Evolutionary conservation across 176 grass and related monocot genomes (phyloP), one percentile per base, ranked within the genome.

Genomic region (Triticum dicoccoides): DNA sequence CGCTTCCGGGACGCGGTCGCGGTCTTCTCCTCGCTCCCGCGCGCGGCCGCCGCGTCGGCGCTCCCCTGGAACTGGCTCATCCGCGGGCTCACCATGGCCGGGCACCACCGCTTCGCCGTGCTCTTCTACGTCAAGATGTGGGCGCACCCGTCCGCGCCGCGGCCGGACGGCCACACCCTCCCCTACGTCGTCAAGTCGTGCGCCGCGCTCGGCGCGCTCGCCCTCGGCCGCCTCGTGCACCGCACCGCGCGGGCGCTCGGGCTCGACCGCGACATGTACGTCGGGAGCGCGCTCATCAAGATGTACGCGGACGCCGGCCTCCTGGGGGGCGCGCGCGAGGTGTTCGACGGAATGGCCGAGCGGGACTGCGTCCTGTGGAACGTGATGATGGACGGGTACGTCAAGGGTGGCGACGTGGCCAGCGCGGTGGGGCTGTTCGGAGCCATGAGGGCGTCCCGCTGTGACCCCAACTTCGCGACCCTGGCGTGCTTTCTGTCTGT

Each of bases 61-160:
- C 65, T 91, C 54, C 93, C 95, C n/a, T 98, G 95, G 95, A 95
- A 95, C 94, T 98, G 95, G 95, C 67, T 97, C 85, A 93, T 97
- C 38, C 87, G 95, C 15, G 92, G 92, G 17, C 84, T 97, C 84
- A 88, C 92, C 3, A 87, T 83, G 84, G 82, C 86, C 6, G 91
- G 88, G 0, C 83, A 87, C 39, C 86, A 92, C 87, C 3, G 86
- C 27, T 10, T 85, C 32, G 89, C 93, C 20, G 65, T 92, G 21
- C 87, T 98, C 32, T 93, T 98, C 88, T 95, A 89, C 85, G 70
- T 93, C 42, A 95, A 98, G 83, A 98, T 98, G 96, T 93, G 91
- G 93, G 74, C 62, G 13, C 85, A 88, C 76, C 88, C 87, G 15
- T 84, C 76, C 6, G 79, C 77, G 11, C 91, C 89, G 61, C 61